Evolutionary conservation across 768 basidiomycete species (phyloP).

Genomic region (Naematelia encephala): DNA sequence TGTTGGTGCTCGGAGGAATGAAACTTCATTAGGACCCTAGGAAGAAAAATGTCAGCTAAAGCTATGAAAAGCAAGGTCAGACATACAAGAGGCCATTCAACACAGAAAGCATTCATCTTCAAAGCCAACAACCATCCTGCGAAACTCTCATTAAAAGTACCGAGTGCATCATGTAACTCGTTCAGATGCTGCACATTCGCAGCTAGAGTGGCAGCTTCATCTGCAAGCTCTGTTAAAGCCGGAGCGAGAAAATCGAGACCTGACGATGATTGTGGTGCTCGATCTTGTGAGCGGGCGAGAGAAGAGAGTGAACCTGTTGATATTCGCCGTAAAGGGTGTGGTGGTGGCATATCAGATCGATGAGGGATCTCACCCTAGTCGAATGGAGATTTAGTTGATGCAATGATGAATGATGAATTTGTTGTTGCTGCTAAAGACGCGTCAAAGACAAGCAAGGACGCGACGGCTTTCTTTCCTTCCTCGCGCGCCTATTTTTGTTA

Average conservation of each 20-base stretch:
- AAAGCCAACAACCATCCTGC: slow-evolving; percentile 86
- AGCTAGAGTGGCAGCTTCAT: slow-evolving; percentile 79
- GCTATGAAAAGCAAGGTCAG: slow-evolving; percentile 57
- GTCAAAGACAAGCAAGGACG: too few species aligned
- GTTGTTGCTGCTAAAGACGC: too few species aligned
- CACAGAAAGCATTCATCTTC: slow-evolving; percentile 93
- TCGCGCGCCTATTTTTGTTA: too few species aligned
- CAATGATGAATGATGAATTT: too few species aligned
- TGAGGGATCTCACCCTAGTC: too few species aligned
- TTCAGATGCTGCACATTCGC: slow-evolving; percentile 70
- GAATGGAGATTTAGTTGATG: too few species aligned
- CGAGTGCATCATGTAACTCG: slow-evolving; percentile 68
- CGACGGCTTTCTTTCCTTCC: too few species aligned
- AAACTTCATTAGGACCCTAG: slow-evolving; percentile 12
- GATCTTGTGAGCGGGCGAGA: slow-evolving; percentile 67
- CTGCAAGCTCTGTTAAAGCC: slow-evolving; percentile 76
- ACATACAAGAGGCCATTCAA: slow-evolving; percentile 79
- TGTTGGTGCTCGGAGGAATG: slow-evolving; percentile 12
- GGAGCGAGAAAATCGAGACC: slow-evolving; percentile 82
- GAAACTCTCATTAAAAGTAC: slow-evolving; percentile 87
- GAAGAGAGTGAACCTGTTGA: slow-evolving; percentile 88
- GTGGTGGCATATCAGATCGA: slow-evolving; percentile 25
- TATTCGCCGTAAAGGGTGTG: slow-evolving; percentile 71
- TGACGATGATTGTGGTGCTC: slow-evolving; percentile 64
- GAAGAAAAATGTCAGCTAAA: slow-evolving; percentile 56